phyloP scores from a whole-genome alignment of 2,329 filamentous ascomycete genomes.

The Byssoonygena ceratinophila region DNA sequence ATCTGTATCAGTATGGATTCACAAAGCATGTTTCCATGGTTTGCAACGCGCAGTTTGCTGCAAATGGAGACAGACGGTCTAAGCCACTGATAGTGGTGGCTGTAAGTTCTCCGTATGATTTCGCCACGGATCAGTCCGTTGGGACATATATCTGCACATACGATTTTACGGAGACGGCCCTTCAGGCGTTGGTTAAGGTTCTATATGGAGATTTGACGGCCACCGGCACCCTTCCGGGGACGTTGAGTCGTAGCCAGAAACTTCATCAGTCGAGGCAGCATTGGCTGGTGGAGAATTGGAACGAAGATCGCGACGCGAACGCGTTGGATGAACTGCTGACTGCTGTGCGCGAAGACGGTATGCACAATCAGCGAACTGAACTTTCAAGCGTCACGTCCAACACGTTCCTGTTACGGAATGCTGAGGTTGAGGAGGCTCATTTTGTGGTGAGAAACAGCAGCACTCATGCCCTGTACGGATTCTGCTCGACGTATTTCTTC shows the following conservation, averaged over 20 bases:
- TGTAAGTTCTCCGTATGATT: constrained; percentile 92
- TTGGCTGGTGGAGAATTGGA: constrained; percentile 87
- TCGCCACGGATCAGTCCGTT: constrained; percentile 82
- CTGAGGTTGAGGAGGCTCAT: constrained; percentile 66
- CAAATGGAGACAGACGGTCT: constrained; percentile 31
- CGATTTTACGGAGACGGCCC: constrained; percentile 86
- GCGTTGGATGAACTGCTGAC: constrained; percentile 67
- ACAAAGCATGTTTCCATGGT: constrained; percentile 96
- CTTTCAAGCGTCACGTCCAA: constrained; percentile 58
- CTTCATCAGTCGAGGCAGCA: constrained; percentile 80
- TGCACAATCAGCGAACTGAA: constrained; percentile 57
- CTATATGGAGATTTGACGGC: constrained; percentile 64
- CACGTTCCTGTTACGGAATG: constrained; percentile 63
- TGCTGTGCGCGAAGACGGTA: constrained; percentile 50
- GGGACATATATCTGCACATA: constrained; percentile 92
- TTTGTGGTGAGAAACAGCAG: constrained; percentile 91
- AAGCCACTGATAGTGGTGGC: constrained; percentile 86
- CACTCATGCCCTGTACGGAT: constrained; percentile 81
- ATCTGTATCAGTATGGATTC: constrained; percentile 87
- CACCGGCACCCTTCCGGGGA: constrained; percentile 52
- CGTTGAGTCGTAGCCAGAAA: constrained; percentile 77
- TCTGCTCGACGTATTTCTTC: constrained; percentile 78
- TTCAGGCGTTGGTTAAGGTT: constrained; percentile 72
- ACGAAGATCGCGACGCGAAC: constrained; percentile 62
- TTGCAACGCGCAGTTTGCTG: constrained; percentile 45